Evolutionary conservation across 768 basidiomycete species (phyloP).

Genomic region (Naganishia antarctica): DNA sequence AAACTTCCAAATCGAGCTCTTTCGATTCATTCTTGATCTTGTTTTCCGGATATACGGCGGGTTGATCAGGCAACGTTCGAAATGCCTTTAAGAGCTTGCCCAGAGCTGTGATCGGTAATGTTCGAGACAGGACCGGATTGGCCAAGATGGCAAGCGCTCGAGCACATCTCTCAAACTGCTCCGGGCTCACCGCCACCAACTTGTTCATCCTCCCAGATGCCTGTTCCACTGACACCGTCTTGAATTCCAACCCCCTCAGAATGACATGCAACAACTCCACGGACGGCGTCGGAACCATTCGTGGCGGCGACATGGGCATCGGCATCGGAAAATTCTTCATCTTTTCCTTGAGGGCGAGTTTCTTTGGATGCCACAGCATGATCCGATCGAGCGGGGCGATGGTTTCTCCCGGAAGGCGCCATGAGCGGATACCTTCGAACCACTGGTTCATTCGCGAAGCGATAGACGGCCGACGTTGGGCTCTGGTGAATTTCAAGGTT

Average conservation of each 20-base stretch:
- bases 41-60: constrained; percentile 40
- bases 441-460: constrained; percentile 30
- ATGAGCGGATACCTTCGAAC: constrained; percentile 44
- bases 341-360: constrained; percentile 39
- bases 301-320: constrained; percentile 41
- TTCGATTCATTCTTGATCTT: constrained; percentile 24
- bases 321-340: constrained; percentile 45
- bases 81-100: constrained; percentile 36
- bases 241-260: constrained; percentile 24
- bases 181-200: not conserved
- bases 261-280: constrained; percentile 34
- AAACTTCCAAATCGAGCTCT: constrained; percentile 35
- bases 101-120: constrained; percentile 41
- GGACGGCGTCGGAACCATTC: constrained; percentile 39
- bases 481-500: not conserved
- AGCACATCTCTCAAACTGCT: constrained; percentile 32
- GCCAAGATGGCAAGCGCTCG: constrained; percentile 45
- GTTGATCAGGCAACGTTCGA: constrained; percentile 30
- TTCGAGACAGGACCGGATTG: constrained; percentile 44
- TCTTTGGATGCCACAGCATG: constrained; percentile 46
- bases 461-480: constrained; percentile 14
- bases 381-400: constrained; percentile 41
- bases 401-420: constrained; percentile 44
- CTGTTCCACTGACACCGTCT: not conserved
- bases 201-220: not conserved